Conservation (phyloP, 768 basidiomycete species). For the Leccinum longicurvipes region DNA sequence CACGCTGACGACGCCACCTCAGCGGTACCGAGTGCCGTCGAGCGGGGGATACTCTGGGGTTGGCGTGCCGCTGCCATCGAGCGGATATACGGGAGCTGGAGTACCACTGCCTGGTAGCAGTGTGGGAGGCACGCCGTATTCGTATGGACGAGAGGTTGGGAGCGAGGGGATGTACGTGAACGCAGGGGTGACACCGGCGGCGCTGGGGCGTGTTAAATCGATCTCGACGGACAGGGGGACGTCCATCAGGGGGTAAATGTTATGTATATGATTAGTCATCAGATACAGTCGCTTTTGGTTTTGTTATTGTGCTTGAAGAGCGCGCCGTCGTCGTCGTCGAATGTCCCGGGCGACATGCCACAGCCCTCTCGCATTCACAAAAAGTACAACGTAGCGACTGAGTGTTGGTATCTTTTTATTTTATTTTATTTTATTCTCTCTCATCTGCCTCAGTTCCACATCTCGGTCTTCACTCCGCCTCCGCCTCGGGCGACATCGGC, state of each 20-base stretch:
- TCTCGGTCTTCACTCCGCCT: constrained; percentile 74
- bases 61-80: background rate
- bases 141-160: constrained; percentile 13
- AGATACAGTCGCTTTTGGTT: background rate
- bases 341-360: constrained; percentile 25
- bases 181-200: constrained; percentile 24
- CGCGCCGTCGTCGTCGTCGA: background rate
- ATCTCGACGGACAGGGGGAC: constrained; percentile 15
- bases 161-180: constrained; percentile 11
- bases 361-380: constrained; percentile 38
- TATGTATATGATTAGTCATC: constrained; percentile 17
- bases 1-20: constrained; percentile 34
- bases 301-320: background rate
- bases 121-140: constrained; percentile 19
- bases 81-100: background rate
- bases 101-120: constrained; percentile 7
- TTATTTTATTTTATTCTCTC: background rate
- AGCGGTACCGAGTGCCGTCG: constrained; percentile 22
- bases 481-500: constrained; percentile 84
- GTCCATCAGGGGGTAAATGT: background rate
- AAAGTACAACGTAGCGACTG: constrained; percentile 53
- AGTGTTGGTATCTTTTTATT: constrained; percentile 37
- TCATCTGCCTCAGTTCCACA: constrained; percentile 54
- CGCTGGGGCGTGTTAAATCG: constrained; percentile 19
- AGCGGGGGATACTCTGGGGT: constrained; percentile 13